Evolutionary conservation across 2,329 filamentous ascomycete genomes (phyloP).

Genomic region (Didymella lethalis): DNA sequence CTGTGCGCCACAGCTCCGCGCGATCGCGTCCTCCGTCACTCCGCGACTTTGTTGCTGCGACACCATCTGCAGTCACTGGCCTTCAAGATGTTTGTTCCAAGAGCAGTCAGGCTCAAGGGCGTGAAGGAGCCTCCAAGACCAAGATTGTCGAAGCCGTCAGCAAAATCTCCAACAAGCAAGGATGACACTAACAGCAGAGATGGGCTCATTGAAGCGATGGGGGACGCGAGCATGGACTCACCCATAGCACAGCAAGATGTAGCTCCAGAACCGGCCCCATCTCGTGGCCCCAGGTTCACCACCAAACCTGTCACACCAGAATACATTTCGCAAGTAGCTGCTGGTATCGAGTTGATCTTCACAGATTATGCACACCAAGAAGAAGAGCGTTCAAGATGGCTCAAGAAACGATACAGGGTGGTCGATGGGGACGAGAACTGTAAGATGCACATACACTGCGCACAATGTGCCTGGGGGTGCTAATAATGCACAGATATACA

Average conservation of each 20-base stretch:
- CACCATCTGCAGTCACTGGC: constrained; percentile 1
- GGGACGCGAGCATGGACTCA: constrained; percentile 35
- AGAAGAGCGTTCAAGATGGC: constrained; percentile 34
- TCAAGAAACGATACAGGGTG: constrained; percentile 34
- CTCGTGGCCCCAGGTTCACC: constrained; percentile 33
- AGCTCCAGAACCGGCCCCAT: constrained; percentile 13
- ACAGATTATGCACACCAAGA: constrained; percentile 49
- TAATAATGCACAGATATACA: constrained; percentile 38
- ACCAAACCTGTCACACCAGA: constrained; percentile 32
- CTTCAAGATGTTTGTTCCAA: constrained; percentile 44
- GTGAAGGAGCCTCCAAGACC: constrained; percentile 31
- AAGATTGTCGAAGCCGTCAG: constrained; percentile 11
- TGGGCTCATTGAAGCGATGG: constrained; percentile 34
- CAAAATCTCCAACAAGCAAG: constrained; percentile 12
- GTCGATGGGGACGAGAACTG: constrained; percentile 40
- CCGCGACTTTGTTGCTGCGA: neutral
- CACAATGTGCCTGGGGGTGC: neutral
- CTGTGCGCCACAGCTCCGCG: constrained; percentile 19
- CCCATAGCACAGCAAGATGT: constrained; percentile 24
- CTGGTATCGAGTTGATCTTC: constrained; percentile 46
- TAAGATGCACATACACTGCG: constrained; percentile 13
- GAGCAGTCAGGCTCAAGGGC: constrained; percentile 45
- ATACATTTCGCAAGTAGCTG: constrained; percentile 42
- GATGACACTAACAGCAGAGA: constrained; percentile 28
- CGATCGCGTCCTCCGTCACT: neutral